phyloP scores from a whole-genome alignment of 1,284 basidiomycete genomes.

The Tilletia indica region DNA sequence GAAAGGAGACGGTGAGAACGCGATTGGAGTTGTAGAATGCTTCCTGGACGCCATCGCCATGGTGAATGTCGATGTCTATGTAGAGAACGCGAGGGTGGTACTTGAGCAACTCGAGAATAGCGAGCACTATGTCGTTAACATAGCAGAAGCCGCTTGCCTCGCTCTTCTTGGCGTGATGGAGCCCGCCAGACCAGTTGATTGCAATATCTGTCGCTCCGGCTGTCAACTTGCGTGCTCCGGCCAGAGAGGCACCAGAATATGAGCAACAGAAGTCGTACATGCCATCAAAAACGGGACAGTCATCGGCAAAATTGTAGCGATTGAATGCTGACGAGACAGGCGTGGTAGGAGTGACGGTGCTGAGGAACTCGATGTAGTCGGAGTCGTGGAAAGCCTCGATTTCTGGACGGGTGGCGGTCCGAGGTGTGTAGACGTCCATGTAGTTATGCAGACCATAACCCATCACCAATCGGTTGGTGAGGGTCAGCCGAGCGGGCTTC shows the following conservation, averaged over 20 bases:
- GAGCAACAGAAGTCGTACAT: constrained; percentile 56
- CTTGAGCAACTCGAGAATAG: constrained; percentile 61
- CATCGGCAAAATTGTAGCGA: constrained; percentile 55
- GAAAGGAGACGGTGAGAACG: constrained; percentile 97
- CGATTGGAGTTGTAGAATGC: constrained; percentile 97
- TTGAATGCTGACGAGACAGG: constrained; percentile 48
- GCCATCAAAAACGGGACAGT: constrained; percentile 55
- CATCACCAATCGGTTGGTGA: constrained; percentile 92
- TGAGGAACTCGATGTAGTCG: constrained; percentile 93
- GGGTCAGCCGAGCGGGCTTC: constrained; percentile 90
- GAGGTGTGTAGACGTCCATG: constrained; percentile 89
- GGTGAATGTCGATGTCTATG: constrained; percentile 97
- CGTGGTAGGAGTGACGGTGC: constrained; percentile 56
- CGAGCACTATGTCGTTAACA: constrained; percentile 81
- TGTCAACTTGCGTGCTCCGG: constrained; percentile 61
- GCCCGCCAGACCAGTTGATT: constrained; percentile 95
- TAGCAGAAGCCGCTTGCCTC: constrained; percentile 96
- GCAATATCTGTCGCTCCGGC: constrained; percentile 85
- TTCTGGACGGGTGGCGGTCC: constrained; percentile 83
- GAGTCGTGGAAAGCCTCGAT: constrained; percentile 84
- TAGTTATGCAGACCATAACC: constrained; percentile 95
- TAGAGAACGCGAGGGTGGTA: constrained; percentile 85
- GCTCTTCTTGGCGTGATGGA: constrained; percentile 96
- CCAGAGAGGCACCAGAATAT: constrained; percentile 66
- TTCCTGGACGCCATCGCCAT: constrained; percentile 97